Evolutionary conservation across 805 yeast genomes (phyloP), one percentile per base, ranked within the genome.

Genomic region (Barnettozyma californica): DNA sequence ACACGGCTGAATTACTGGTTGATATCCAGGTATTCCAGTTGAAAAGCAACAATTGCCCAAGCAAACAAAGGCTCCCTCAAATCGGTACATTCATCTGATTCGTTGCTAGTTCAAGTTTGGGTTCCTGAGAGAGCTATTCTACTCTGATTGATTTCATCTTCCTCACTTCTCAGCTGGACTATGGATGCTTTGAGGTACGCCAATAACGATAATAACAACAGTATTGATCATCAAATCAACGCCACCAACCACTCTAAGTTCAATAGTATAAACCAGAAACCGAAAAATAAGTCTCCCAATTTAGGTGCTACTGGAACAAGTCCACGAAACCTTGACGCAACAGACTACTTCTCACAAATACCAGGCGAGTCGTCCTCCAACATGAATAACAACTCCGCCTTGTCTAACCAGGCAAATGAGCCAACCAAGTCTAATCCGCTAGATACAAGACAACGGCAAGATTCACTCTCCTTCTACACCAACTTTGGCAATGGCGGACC

Each of bases 401-500:
- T 48, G 6, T 44, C 42, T 6, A 41, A 45, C 41, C 48, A 45
- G 23, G 16, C 46, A 3, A 45, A 42, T 21, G 47, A 43, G 29
- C 29, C 19, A 33, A n/a, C 42, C n/a, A 48, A 48, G 31, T 6
- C 48, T 2, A 4, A 29, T n/a, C 40, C 46, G 3, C 37, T 34
- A 4, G 52, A 49, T 18, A 49, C 54, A 42, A 50, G 61, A 35
- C 53, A 51, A 2, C 56, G 65, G 52, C 61, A 60, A 47, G 65
- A 61, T 29, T 61, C 65, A 0, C 44, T 61, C 14, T 58, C 65
- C 2, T 55, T 55, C 41, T 61, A 55, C 38, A 58, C 63, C 4
- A 60, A 58, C 38, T 51, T 60, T 31, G 44, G 44, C 11, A 47
- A 47, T 26, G 52, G 42, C 29, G 61, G 61, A 1, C 54, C 56